Evolutionary conservation across 1,284 basidiomycete species (phyloP).

Genomic region (Microbotryum lychnidis-dioicae): DNA sequence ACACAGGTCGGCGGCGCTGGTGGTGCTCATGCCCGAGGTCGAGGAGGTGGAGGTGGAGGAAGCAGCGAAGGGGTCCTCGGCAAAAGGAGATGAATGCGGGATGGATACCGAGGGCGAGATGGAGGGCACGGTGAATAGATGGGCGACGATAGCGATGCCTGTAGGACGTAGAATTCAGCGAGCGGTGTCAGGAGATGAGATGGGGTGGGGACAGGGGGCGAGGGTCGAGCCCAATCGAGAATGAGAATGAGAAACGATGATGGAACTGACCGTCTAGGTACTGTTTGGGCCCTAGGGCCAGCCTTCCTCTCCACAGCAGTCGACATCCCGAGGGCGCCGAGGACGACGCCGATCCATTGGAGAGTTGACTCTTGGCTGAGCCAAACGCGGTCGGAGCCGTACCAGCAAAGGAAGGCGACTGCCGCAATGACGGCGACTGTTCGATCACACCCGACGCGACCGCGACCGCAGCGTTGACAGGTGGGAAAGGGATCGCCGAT

Average conservation of each 20-base stretch:
- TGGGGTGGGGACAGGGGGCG: background rate
- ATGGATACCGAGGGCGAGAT: slow-evolving; percentile 3
- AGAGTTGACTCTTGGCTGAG: too few relatives aligned
- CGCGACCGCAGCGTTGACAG: too few relatives aligned
- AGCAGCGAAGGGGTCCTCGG: slow-evolving; percentile 29
- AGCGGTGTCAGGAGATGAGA: background rate
- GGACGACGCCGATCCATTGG: too few relatives aligned
- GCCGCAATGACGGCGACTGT: too few relatives aligned
- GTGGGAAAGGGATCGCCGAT: too few relatives aligned
- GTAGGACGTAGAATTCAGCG: background rate
- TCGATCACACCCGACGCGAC: too few relatives aligned
- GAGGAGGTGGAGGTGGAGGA: background rate
- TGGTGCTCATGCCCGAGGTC: background rate
- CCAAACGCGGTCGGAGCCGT: too few relatives aligned
- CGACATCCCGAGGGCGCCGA: slow-evolving; percentile 2
- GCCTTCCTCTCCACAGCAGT: slow-evolving; percentile 20
- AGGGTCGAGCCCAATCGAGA: background rate
- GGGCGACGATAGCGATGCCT: slow-evolving; percentile 29
- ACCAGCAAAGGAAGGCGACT: too few relatives aligned
- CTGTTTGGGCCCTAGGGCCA: background rate
- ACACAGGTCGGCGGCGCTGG: slow-evolving; percentile 27
- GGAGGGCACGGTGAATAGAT: slow-evolving; percentile 27
- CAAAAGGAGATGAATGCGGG: slow-evolving; percentile 15
- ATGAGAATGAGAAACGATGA: too few relatives aligned
- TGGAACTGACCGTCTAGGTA: slow-evolving; percentile 9